Evolutionary conservation across 2,329 filamentous ascomycete genomes (phyloP), one percentile per base, ranked within the genome.

Genomic region (Phaeophleospora eucalypticola): DNA sequence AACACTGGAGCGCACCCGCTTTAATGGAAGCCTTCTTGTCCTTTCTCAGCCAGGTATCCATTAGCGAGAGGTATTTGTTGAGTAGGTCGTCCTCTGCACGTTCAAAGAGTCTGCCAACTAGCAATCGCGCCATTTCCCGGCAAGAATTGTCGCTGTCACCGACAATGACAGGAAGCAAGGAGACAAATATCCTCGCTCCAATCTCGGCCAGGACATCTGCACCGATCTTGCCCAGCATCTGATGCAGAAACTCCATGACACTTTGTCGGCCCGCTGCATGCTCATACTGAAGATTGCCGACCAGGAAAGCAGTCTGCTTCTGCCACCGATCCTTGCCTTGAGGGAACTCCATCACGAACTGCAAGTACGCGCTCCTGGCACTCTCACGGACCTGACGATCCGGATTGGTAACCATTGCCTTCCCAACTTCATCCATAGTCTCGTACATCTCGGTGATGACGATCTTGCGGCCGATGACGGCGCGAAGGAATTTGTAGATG

Each of bases 331-430:
- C 86, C 68, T 89, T 90, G 60, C 86, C 89, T 65, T 97, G 93
- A 0, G 93, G 91, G 62, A 96, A 98, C 44, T 96, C 89, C 56
- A 90, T 82, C 46, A 98, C 73, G 70, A 98, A 98, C 57, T 96
- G 89, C 67, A 95, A 86, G 68, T 94, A 98, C 12, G 89, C 86
- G 16, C 89, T 89, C 46, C 93, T 80, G 12, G 91, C 90, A 32
- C 95, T 75, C 65, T 96, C 89, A 43, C 93, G 81, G 2, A 91
- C 91, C 54, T 86, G 83, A 58, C 86, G 86, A 58, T 94, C 90
- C 53, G 95, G 88, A 63, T 97, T 97, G 36, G 87, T 95, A 46
- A 98, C 86, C 90, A 97, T 97, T 65, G 96, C 86, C 3, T 81
- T 84, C 38, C 89, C 88, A 21, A 95, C 84, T 59, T 89, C 84